phyloP scores from a whole-genome alignment of 2,329 filamentous ascomycete genomes.

The Hirsutella rhossiliensis region DNA sequence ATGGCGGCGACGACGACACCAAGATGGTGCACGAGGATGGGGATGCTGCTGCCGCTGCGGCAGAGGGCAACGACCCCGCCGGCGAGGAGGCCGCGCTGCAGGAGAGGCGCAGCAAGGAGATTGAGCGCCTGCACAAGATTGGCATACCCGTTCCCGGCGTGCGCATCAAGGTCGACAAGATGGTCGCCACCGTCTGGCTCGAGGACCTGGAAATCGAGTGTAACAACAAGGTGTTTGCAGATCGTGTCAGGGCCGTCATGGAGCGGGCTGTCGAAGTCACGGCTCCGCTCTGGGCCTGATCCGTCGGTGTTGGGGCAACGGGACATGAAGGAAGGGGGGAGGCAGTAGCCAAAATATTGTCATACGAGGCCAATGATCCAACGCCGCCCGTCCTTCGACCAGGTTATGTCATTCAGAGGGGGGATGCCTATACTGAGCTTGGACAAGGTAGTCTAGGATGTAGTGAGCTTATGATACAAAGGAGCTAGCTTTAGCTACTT shows the following conservation, averaged over 20 bases:
- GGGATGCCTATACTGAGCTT: not conserved
- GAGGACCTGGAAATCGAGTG: constrained; percentile 89
- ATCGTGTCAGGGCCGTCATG: constrained; percentile 78
- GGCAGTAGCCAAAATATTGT: no score
- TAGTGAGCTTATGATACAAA: constrained; percentile 16
- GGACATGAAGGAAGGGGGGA: not conserved
- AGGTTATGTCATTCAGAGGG: not conserved
- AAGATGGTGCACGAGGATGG: not conserved
- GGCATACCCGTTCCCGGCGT: constrained; percentile 88
- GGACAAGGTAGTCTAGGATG: constrained; percentile 5
- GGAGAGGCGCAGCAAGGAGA: constrained; percentile 52
- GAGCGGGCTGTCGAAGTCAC: constrained; percentile 83
- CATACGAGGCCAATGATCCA: no score
- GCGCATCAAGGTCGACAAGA: constrained; percentile 76
- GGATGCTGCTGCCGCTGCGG: constrained; percentile 5
- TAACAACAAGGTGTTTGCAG: constrained; percentile 61
- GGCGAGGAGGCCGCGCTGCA: constrained; percentile 29
- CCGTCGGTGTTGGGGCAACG: not conserved
- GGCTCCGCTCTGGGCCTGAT: constrained; percentile 51
- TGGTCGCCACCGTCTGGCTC: constrained; percentile 80
- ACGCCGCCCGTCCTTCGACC: no score
- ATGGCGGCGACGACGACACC: not conserved
- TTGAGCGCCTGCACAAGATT: constrained; percentile 66
- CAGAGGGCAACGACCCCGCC: constrained; percentile 24
- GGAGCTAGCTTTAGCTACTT: constrained; percentile 8